Percentiles rank a stretch among this genome's conserved stretches.
Conservation (phyloP, 805 yeast genomes). For the Kluyveromyces starmeri region DNA sequence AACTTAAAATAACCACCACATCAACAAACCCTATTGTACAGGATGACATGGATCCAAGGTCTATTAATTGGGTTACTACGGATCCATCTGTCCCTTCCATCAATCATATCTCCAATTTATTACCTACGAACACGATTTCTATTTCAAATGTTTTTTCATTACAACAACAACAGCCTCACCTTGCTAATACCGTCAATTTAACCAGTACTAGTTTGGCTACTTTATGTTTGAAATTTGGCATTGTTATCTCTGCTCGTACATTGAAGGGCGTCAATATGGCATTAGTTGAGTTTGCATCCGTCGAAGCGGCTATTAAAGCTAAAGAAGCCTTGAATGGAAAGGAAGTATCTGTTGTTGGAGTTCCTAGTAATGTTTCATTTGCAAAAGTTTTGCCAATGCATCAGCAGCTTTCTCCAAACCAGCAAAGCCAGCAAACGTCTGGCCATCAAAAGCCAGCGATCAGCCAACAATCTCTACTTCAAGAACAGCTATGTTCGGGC, state of each 20-base stretch:
- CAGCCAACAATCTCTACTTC: slow-evolving; percentile 23
- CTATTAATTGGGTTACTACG: slow-evolving; percentile 57
- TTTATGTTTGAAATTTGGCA: slow-evolving; percentile 55
- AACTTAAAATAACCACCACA: slow-evolving; percentile 7
- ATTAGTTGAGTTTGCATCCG: slow-evolving; percentile 60
- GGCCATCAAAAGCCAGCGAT: slow-evolving; percentile 5
- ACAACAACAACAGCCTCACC: slow-evolving; percentile 43
- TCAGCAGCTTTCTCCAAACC: slow-evolving; percentile 17
- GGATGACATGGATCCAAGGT: slow-evolving; percentile 54
- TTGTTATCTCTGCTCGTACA: slow-evolving; percentile 50
- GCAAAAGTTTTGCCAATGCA: slow-evolving; percentile 54
- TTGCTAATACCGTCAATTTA: slow-evolving; percentile 37
- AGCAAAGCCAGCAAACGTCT: slow-evolving; percentile 8
- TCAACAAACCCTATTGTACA: slow-evolving; percentile 29
- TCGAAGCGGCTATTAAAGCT: slow-evolving; percentile 74
- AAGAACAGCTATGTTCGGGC: slow-evolving; percentile 28
- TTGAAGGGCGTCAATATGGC: slow-evolving; percentile 43
- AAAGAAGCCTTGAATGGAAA: slow-evolving; percentile 71
- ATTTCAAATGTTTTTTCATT: slow-evolving; percentile 54
- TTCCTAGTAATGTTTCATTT: slow-evolving; percentile 69
- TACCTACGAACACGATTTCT: slow-evolving; percentile 70
- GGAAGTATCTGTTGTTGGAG: slow-evolving; percentile 68
- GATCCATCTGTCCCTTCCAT: slow-evolving; percentile 68
- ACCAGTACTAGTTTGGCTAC: slow-evolving; percentile 44
- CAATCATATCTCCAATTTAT: slow-evolving; percentile 54